Conservation (phyloP, 495 filamentous ascomycete species). For the Neurospora hispaniola region DNA sequence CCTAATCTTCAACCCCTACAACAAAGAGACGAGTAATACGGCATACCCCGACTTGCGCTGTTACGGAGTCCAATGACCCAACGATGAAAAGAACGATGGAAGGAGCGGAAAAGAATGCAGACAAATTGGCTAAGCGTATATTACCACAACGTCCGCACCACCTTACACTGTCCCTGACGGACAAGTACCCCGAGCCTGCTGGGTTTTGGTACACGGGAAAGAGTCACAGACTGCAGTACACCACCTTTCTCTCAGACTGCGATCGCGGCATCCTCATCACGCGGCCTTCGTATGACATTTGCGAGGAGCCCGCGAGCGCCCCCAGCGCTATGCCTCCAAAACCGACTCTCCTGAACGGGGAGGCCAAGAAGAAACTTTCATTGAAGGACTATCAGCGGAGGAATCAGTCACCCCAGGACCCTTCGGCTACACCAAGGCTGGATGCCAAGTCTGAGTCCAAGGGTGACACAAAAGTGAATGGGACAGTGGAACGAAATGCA, state of each 20-base stretch:
- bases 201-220: slow-evolving; percentile 27
- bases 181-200: slow-evolving; percentile 26
- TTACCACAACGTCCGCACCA: slow-evolving; percentile 34
- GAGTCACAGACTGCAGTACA: slow-evolving; percentile 31
- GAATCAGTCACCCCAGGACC: slow-evolving; percentile 12
- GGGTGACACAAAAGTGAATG: background rate
- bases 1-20: background rate
- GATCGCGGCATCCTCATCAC: slow-evolving; percentile 38
- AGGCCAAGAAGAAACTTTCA: slow-evolving; percentile 37
- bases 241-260: slow-evolving; percentile 33
- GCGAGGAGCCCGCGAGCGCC: slow-evolving; percentile 25
- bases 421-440: slow-evolving; percentile 3
- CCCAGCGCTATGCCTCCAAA: slow-evolving; percentile 15
- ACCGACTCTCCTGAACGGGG: slow-evolving; percentile 19
- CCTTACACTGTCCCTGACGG: slow-evolving; percentile 28
- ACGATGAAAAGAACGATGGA: slow-evolving; percentile 37
- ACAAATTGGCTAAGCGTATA: slow-evolving; percentile 30
- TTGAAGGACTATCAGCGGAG: slow-evolving; percentile 37
- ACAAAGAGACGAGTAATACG: background rate
- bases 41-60: background rate
- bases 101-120: slow-evolving; percentile 35
- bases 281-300: slow-evolving; percentile 31
- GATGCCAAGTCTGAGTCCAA: slow-evolving; percentile 14
- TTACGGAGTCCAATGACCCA: slow-evolving; percentile 18
- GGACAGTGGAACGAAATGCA: slow-evolving; percentile 1